These are phyloP conservation scores for Neofusicoccum laricinum DNA, from an alignment of 2,329 filamentous ascomycete species.

Conservation along the genomic window DNA sequence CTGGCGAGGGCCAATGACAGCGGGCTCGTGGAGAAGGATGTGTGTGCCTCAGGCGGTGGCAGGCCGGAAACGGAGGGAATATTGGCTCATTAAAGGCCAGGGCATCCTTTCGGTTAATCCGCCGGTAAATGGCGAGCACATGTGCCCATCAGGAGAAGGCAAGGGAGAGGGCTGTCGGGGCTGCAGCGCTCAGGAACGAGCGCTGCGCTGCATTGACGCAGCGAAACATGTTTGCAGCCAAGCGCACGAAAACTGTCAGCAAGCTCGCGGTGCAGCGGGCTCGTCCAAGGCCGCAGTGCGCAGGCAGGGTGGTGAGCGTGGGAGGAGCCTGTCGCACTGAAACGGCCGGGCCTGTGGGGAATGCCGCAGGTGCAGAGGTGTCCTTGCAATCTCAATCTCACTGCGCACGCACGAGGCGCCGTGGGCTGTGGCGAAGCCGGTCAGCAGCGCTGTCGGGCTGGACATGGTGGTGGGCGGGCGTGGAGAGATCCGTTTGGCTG, in stretches of 20 bases:
- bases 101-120: conserved; percentile 5
- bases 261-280: not conserved
- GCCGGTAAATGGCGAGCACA: conserved; percentile 1
- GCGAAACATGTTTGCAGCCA: conserved; percentile 9
- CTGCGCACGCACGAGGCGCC: conserved; percentile 8
- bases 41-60: not conserved
- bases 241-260: not conserved
- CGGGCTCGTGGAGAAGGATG: not conserved
- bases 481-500: conserved; percentile 10
- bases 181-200: not conserved
- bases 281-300: not conserved
- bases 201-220: not conserved
- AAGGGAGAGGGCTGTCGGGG: not conserved
- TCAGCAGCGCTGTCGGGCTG: not conserved
- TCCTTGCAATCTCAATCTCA: conserved; percentile 15
- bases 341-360: conserved; percentile 11
- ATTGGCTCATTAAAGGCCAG: conserved; percentile 14
- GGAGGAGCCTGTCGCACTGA: conserved; percentile 7
- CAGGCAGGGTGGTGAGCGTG: not conserved
- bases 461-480: not conserved
- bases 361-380: not conserved
- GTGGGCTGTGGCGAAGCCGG: conserved; percentile 10
- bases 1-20: not conserved
- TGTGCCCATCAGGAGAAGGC: conserved; percentile 1
- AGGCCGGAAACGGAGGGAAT: not conserved